phyloP scores from a whole-genome alignment of 805 yeast species.

The Kodamaea kaohsiungensis region DNA sequence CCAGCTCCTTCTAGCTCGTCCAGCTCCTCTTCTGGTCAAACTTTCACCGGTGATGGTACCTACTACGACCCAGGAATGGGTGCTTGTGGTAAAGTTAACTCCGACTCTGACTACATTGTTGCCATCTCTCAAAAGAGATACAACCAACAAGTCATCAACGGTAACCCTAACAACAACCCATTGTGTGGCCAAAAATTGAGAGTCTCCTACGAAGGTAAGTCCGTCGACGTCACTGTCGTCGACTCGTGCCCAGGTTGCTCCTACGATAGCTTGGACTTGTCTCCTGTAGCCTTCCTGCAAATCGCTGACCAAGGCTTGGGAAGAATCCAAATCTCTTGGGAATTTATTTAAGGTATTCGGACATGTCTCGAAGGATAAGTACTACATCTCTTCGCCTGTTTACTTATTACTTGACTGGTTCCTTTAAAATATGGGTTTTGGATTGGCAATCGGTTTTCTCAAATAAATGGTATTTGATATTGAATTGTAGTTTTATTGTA shows the following conservation, averaged over 20 bases:
- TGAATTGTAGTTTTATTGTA: neutral
- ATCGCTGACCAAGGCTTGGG: conserved; percentile 56
- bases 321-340: conserved; percentile 56
- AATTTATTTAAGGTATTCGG: conserved; percentile 16
- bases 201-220: conserved; percentile 47
- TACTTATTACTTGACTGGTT: neutral
- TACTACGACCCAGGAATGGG: conserved; percentile 49
- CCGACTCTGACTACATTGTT: conserved; percentile 50
- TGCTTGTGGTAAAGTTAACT: conserved; percentile 53
- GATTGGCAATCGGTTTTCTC: neutral
- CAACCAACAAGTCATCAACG: conserved; percentile 30
- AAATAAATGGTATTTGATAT: neutral
- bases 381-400: neutral
- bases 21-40: conserved; percentile 10
- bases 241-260: conserved; percentile 61
- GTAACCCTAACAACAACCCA: conserved; percentile 46
- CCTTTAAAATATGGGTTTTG: neutral
- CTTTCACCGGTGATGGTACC: conserved; percentile 48
- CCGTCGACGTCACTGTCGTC: conserved; percentile 56
- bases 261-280: conserved; percentile 53
- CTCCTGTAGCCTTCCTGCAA: conserved; percentile 57
- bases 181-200: conserved; percentile 55
- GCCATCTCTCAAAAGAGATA: conserved; percentile 51
- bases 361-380: neutral
- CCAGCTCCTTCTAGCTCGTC: conserved; percentile 11